phyloP scores from a whole-genome alignment of 1,139 yeast species.

The Geotrichum restrictum region DNA sequence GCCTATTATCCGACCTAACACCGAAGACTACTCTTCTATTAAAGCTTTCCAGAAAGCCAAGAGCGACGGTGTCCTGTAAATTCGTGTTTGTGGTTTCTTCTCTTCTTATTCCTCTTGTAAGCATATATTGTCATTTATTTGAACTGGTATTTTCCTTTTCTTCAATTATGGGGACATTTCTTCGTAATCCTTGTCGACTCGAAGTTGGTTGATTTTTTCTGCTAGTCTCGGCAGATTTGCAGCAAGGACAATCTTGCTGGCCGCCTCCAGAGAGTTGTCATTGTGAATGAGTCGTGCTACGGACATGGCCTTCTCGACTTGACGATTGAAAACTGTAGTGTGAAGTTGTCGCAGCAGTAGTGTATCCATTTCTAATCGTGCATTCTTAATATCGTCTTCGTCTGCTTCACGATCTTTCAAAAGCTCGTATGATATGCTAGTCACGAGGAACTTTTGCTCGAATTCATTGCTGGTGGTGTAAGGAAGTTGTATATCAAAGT shows the following conservation, averaged over 20 bases:
- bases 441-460: slow-evolving; percentile 23
- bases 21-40: slow-evolving; percentile 47
- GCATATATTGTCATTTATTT: slow-evolving; percentile 8
- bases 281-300: slow-evolving; percentile 66
- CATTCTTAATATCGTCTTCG: slow-evolving; percentile 29
- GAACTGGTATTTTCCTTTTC: background rate
- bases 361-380: slow-evolving; percentile 50
- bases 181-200: slow-evolving; percentile 39
- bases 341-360: slow-evolving; percentile 72
- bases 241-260: slow-evolving; percentile 77
- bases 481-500: slow-evolving; percentile 68
- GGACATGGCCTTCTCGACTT: slow-evolving; percentile 62
- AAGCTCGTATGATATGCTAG: slow-evolving; percentile 30
- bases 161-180: slow-evolving; percentile 1
- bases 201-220: slow-evolving; percentile 58
- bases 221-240: slow-evolving; percentile 65
- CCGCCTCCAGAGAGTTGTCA: slow-evolving; percentile 79
- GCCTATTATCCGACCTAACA: slow-evolving; percentile 54
- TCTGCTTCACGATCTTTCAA: slow-evolving; percentile 28
- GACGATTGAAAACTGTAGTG: slow-evolving; percentile 66
- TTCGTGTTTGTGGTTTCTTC: background rate
- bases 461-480: slow-evolving; percentile 21
- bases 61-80: slow-evolving; percentile 25
- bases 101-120: slow-evolving; percentile 1
- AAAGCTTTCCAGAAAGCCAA: slow-evolving; percentile 45